Percentiles rank a stretch among this genome's conserved stretches.
These are phyloP conservation scores for Cladochytrium replicatum DNA, from an alignment of 192 early-diverging fungal species.

Conservation along the genomic window DNA sequence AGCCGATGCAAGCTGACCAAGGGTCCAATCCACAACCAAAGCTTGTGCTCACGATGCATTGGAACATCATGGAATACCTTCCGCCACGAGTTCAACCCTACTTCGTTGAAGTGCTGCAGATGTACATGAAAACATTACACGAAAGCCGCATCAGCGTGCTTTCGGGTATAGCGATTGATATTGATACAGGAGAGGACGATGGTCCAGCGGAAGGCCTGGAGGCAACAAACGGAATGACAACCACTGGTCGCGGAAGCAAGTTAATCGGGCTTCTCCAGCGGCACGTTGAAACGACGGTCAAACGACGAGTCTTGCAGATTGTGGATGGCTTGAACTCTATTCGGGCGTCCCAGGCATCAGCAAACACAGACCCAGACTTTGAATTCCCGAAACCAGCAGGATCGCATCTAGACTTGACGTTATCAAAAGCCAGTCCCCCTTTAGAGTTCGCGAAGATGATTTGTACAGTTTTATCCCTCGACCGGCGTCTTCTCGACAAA, in stretches of 20 bases:
- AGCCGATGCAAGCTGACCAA: slow-evolving; percentile 10
- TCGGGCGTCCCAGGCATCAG: too few relatives aligned
- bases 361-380: slow-evolving; percentile 21
- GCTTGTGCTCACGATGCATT: slow-evolving; percentile 56
- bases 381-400: slow-evolving; percentile 66
- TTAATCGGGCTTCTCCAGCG: too few relatives aligned
- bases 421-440: slow-evolving; percentile 47
- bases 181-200: too few relatives aligned
- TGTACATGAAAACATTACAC: slow-evolving; percentile 40
- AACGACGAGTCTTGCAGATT: too few relatives aligned
- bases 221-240: too few relatives aligned
- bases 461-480: slow-evolving; percentile 66
- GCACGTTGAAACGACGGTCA: too few relatives aligned
- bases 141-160: neutral
- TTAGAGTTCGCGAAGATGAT: slow-evolving; percentile 79
- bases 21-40: neutral
- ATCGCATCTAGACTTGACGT: slow-evolving; percentile 45
- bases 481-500: slow-evolving; percentile 55
- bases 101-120: slow-evolving; percentile 61
- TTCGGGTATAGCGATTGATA: too few relatives aligned
- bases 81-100: slow-evolving; percentile 59
- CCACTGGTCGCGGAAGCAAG: too few relatives aligned
- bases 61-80: slow-evolving; percentile 86
- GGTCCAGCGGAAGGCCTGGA: too few relatives aligned
- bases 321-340: too few relatives aligned